Evolutionary conservation across 352 stramenopile species (phyloP).

Genomic region (Peronospora destructor): DNA sequence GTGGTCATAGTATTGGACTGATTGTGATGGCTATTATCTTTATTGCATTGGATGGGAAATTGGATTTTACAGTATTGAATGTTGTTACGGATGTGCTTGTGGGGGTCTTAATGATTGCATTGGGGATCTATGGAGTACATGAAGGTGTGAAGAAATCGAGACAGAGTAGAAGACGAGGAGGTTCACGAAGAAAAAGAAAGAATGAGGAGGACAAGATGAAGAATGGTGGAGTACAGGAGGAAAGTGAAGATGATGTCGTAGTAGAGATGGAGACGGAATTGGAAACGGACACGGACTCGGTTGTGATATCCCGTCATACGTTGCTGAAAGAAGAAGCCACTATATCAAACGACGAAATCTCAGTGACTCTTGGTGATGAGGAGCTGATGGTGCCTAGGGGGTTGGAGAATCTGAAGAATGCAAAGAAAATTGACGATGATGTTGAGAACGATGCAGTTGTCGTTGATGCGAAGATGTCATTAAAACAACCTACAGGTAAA

Average conservation of each 20-base stretch:
- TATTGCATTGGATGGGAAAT: constrained; percentile 51
- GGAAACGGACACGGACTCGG: constrained; percentile 32
- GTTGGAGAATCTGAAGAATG: too few relatives aligned
- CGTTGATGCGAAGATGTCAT: constrained; percentile 13
- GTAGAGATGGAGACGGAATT: constrained; percentile 33
- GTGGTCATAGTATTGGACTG: constrained; percentile 81
- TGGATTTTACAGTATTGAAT: constrained; percentile 51
- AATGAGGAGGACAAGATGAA: constrained; percentile 10
- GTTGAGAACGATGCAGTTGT: constrained; percentile 10
- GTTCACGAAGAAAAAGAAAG: constrained; percentile 21
- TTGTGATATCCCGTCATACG: constrained; percentile 15
- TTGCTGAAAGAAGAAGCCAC: constrained; percentile 10
- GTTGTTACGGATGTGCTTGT: constrained; percentile 54
- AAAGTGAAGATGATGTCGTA: constrained; percentile 14
- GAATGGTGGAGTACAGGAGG: background rate
- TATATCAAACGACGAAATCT: constrained; percentile 12
- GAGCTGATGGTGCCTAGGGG: constrained; percentile 15
- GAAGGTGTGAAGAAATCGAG: constrained; percentile 52
- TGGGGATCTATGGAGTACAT: constrained; percentile 60
- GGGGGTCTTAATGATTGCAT: constrained; percentile 54
- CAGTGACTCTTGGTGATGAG: constrained; percentile 19
- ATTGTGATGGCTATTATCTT: constrained; percentile 62
- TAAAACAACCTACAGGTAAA: constrained; percentile 13
- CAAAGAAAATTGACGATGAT: background rate
- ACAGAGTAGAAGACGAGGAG: constrained; percentile 17